Base-by-base conservation (phyloP, 2,329 filamentous ascomycete genomes). In the Cercospora zeina region DNA sequence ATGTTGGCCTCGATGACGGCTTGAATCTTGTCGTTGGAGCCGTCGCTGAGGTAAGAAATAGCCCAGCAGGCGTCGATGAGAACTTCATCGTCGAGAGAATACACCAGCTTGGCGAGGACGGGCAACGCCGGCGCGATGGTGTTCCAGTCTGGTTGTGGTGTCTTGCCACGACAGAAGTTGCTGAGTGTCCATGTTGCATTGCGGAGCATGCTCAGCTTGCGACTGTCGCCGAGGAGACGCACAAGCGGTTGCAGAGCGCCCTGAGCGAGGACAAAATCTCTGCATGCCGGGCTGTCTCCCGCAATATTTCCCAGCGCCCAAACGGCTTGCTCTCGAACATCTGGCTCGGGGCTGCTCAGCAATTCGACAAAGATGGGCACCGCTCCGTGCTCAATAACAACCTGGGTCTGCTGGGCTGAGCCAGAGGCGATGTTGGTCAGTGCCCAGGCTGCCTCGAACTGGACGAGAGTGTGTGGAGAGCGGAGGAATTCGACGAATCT, bases 111-210 rank as follows among this genome's bases (percentile, higher is more conserved):
- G 70, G 95, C 87, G 63, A 99, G 87, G 54, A 99, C 93, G 24
- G 95, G 93, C 14, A 99, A 88, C 49, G 95, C 95, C 36, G 95
- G 95, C 58, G 92, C 85, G 76, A 99, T 99, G 37, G 91, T 97
- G 75, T 87, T 87, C 95, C 95, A 99, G 76, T 99, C 95, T 51
- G 95, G 95, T 81, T 99, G 95, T 56, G 95, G 95, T 8, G 93
- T 97, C 86, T 99, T 99, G 80, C 95, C 95, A 83, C 95, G 91
- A 82, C 95, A 99, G 82, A 99, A 99, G 84, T 99, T 99, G 85
- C 95, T 97, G 61, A 99, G 82, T 49, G 95, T 99, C 95, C 95
- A 99, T 24, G 95, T 99, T 36, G 95, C 95, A 77, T 99, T 99
- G 70, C 95, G 87, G 57, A 99, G 88, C 95, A 99, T 99, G 85